These are phyloP conservation scores for Hypholoma fasciculare DNA, from an alignment of 768 basidiomycete genomes.

Conservation along the genomic window DNA sequence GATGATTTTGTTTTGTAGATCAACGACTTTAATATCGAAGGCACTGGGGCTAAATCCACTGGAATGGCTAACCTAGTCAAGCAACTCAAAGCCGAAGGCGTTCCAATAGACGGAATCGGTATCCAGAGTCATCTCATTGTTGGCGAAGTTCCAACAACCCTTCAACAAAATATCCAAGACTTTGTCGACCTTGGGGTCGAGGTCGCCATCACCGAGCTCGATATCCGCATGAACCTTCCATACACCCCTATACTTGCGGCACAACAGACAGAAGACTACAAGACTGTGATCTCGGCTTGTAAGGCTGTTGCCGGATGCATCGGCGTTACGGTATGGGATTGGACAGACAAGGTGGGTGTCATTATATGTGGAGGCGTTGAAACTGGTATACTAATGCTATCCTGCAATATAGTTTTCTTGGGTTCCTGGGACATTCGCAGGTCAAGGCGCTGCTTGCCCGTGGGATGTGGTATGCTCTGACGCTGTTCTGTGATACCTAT, in stretches of 20 bases:
- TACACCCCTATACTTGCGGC: conserved; percentile 44
- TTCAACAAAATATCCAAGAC: conserved; percentile 48
- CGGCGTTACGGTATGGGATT: conserved; percentile 48
- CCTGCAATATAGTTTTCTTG: conserved; percentile 33
- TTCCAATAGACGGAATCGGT: conserved; percentile 63
- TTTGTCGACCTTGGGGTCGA: conserved; percentile 64
- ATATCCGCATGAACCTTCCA: conserved; percentile 61
- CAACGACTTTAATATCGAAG: conserved; percentile 44
- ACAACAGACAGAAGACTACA: conserved; percentile 60
- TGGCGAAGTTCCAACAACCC: conserved; percentile 48
- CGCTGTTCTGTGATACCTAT: not conserved
- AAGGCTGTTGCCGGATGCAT: conserved; percentile 41
- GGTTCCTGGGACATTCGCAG: conserved; percentile 36
- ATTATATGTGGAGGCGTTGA: not conserved
- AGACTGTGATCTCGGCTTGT: conserved; percentile 56
- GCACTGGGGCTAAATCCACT: conserved; percentile 51
- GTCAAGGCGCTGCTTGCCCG: conserved; percentile 38
- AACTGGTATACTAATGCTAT: not conserved
- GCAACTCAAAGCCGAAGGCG: conserved; percentile 43
- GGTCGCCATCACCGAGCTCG: conserved; percentile 69
- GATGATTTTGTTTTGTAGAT: conserved; percentile 20
- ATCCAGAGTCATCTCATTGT: conserved; percentile 62
- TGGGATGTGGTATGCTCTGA: conserved; percentile 34
- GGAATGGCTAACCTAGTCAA: conserved; percentile 54
- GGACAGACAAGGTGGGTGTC: conserved; percentile 35